These are phyloP conservation scores for Decorospora gaudefroyi DNA, from an alignment of 2,329 filamentous ascomycete genomes.

Conservation along the genomic window DNA sequence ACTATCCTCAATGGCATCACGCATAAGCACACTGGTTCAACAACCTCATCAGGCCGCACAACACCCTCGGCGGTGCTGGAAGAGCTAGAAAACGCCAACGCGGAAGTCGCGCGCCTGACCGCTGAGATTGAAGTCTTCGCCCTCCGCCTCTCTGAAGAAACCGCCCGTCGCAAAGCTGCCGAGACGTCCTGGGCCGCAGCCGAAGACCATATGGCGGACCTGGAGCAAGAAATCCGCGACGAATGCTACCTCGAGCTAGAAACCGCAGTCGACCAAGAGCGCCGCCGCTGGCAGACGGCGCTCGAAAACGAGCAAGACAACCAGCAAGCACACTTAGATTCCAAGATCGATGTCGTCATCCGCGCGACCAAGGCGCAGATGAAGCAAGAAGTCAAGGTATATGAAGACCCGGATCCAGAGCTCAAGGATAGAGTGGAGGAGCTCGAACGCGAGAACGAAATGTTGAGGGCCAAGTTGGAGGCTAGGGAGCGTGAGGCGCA, in stretches of 20 bases:
- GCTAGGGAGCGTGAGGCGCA: conserved; percentile 48
- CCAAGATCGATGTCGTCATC: conserved; percentile 77
- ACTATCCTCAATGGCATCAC: conserved; percentile 59
- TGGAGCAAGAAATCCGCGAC: conserved; percentile 85
- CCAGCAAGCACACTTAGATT: conserved; percentile 82
- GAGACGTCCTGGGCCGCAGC: conserved; percentile 73
- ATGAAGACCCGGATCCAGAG: conserved; percentile 49
- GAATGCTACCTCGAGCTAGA: conserved; percentile 91
- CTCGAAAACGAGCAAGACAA: conserved; percentile 77
- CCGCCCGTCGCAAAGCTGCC: conserved; percentile 68
- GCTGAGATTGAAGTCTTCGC: conserved; percentile 78
- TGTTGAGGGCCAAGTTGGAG: conserved; percentile 47
- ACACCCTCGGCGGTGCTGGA: conserved; percentile 55
- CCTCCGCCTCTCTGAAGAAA: conserved; percentile 70
- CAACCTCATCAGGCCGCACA: conserved; percentile 51
- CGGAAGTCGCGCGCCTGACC: conserved; percentile 78
- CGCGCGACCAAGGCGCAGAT: conserved; percentile 55
- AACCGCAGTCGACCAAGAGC: conserved; percentile 71
- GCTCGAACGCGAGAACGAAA: conserved; percentile 53
- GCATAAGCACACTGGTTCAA: conserved; percentile 42
- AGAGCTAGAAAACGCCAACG: conserved; percentile 79
- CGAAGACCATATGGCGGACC: conserved; percentile 67
- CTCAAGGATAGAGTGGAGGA: conserved; percentile 46
- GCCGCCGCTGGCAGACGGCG: conserved; percentile 77
- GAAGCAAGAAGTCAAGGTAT: conserved; percentile 49